These are phyloP conservation scores for Oropetium thomaeum DNA, from an alignment of 176 grass and related monocot species.

Conservation along the genomic window DNA sequence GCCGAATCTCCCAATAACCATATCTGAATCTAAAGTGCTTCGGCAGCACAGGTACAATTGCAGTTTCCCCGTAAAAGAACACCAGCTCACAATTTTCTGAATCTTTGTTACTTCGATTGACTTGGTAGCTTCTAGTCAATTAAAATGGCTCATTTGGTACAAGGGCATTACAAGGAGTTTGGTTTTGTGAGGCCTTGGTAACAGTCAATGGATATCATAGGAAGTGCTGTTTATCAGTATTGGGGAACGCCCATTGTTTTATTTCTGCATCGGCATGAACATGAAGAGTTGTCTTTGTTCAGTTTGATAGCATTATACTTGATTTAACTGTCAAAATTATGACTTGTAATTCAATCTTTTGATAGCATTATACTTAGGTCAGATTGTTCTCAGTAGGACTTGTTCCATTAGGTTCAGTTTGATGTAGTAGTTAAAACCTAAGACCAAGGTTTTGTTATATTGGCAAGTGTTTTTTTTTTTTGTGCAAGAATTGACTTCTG, in stretches of 20 bases:
- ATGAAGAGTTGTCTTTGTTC: not conserved
- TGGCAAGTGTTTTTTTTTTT: not conserved
- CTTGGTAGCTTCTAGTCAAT: not conserved
- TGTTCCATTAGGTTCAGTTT: not conserved
- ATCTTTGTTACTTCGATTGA: not conserved
- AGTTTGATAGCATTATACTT: not conserved
- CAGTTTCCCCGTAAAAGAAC: no score
- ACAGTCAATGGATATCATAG: not conserved
- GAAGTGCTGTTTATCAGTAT: not conserved
- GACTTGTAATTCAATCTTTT: not conserved
- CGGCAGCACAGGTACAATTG: no score
- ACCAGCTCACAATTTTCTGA: no score
- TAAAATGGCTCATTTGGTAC: not conserved
- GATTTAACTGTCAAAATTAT: not conserved
- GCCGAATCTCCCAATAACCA: no score
- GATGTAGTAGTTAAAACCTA: not conserved
- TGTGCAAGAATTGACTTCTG: not conserved
- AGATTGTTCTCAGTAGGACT: not conserved
- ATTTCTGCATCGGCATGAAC: not conserved
- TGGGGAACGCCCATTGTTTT: not conserved
- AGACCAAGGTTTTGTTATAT: not conserved
- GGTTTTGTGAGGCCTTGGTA: not conserved
- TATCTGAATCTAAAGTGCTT: no score
- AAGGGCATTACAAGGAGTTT: not conserved
- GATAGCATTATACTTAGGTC: not conserved